phyloP scores from a whole-genome alignment of 129 eudicot genomes.

The Saposhnikovia divaricata region DNA sequence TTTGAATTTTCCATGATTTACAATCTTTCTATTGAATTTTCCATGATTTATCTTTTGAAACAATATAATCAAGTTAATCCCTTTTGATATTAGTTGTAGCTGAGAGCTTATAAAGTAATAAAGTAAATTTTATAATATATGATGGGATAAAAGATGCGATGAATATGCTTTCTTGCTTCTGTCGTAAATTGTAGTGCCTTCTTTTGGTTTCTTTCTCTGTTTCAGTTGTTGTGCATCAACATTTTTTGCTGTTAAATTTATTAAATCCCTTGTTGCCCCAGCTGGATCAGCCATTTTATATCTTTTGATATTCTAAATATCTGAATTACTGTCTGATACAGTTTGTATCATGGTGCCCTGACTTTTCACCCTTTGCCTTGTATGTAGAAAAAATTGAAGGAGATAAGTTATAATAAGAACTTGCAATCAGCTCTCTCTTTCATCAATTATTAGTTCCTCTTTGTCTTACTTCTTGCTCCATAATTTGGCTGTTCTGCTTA shows the following conservation, averaged over 20 bases:
- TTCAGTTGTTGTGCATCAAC: too few relatives aligned
- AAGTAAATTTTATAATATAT: not conserved
- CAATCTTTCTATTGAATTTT: not conserved
- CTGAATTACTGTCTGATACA: too few relatives aligned
- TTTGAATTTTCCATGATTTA: not conserved
- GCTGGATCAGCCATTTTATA: not conserved
- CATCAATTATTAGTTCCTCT: not conserved
- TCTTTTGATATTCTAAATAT: not conserved
- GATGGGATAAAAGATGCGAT: not conserved
- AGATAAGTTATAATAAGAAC: not conserved
- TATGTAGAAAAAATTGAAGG: not conserved
- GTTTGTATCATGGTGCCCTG: not conserved
- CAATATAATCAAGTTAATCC: not conserved
- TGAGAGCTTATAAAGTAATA: not conserved
- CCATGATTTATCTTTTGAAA: not conserved
- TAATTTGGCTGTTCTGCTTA: constrained; percentile 2
- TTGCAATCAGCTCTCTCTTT: not conserved
- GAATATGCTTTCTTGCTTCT: not conserved
- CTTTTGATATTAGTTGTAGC: not conserved
- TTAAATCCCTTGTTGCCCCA: not conserved
- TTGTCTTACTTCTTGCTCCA: not conserved
- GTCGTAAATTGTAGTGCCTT: not conserved
- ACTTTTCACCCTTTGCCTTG: not conserved
- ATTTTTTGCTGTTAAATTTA: not conserved
- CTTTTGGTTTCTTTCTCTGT: too few relatives aligned